Evolutionary conservation across 345 rosid species (phyloP).

Genomic region (Arabis alpina): DNA sequence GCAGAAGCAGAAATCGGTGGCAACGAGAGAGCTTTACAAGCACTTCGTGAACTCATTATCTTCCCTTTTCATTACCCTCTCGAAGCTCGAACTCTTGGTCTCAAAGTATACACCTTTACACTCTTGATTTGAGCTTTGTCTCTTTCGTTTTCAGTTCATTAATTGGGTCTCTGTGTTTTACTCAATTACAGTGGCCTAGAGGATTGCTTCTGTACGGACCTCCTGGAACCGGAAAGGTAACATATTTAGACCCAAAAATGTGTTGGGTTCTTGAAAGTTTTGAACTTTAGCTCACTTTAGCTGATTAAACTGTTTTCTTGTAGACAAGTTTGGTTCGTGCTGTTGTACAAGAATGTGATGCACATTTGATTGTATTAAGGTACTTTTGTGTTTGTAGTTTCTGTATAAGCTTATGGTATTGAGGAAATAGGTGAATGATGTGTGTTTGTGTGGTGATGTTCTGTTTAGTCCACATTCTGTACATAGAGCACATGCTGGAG

Average conservation of each 20-base stretch:
- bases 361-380: constrained; percentile 82
- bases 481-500: constrained; percentile 84
- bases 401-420: not conserved
- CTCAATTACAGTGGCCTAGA: constrained; percentile 69
- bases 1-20: constrained; percentile 89
- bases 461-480: constrained; percentile 73
- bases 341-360: constrained; percentile 79
- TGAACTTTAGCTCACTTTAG: not conserved
- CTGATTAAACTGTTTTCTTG: not conserved
- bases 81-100: constrained; percentile 79
- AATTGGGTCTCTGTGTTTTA: not conserved
- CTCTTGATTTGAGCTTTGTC: not conserved
- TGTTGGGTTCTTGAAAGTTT: not conserved
- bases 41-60: constrained; percentile 81
- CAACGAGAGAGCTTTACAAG: constrained; percentile 71
- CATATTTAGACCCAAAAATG: not conserved
- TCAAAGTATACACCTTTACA: constrained; percentile 50
- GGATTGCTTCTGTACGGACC: constrained; percentile 91
- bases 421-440: constrained; percentile 8
- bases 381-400: constrained; percentile 35
- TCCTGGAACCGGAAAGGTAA: constrained; percentile 96
- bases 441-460: constrained; percentile 22
- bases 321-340: constrained; percentile 96
- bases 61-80: constrained; percentile 71
- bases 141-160: not conserved